phyloP scores from a whole-genome alignment of 805 yeast genomes.

The Candida chilensis region DNA sequence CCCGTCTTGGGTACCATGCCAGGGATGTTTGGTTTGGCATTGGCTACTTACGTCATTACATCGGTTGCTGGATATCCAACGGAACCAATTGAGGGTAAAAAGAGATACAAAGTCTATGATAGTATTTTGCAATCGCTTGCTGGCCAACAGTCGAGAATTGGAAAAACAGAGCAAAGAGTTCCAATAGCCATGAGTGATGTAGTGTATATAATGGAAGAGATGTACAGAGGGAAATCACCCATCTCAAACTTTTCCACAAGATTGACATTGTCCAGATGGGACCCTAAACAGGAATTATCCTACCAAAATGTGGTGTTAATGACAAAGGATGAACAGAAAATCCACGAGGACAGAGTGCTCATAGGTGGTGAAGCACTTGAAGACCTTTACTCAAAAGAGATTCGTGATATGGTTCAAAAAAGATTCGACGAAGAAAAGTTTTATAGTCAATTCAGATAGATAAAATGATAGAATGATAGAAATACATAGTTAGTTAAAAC shows the following conservation, averaged over 20 bases:
- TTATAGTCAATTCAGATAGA: slow-evolving; percentile 48
- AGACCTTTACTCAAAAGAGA: slow-evolving; percentile 57
- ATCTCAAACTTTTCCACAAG: slow-evolving; percentile 76
- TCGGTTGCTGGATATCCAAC: slow-evolving; percentile 80
- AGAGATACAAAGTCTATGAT: slow-evolving; percentile 79
- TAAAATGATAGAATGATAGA: too few species aligned
- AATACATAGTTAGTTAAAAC: too few species aligned
- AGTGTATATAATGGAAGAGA: slow-evolving; percentile 81
- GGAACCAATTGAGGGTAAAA: slow-evolving; percentile 87
- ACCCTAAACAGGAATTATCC: slow-evolving; percentile 51
- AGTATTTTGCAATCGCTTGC: slow-evolving; percentile 74
- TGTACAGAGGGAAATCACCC: slow-evolving; percentile 88
- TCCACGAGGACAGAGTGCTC: slow-evolving; percentile 71
- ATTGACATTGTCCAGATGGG: slow-evolving; percentile 81
- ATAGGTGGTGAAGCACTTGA: slow-evolving; percentile 53
- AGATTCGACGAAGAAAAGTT: slow-evolving; percentile 71
- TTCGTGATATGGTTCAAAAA: slow-evolving; percentile 43
- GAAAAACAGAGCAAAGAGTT: slow-evolving; percentile 63
- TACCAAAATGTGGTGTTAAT: slow-evolving; percentile 77
- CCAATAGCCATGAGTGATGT: slow-evolving; percentile 68
- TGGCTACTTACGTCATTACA: slow-evolving; percentile 79
- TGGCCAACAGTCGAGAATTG: slow-evolving; percentile 74
- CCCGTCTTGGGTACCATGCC: slow-evolving; percentile 98
- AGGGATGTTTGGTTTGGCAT: slow-evolving; percentile 86
- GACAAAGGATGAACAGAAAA: slow-evolving; percentile 80